Conservation (phyloP, 2,329 filamentous ascomycete genomes). For the Zelopaecilomyces penicillatus region DNA sequence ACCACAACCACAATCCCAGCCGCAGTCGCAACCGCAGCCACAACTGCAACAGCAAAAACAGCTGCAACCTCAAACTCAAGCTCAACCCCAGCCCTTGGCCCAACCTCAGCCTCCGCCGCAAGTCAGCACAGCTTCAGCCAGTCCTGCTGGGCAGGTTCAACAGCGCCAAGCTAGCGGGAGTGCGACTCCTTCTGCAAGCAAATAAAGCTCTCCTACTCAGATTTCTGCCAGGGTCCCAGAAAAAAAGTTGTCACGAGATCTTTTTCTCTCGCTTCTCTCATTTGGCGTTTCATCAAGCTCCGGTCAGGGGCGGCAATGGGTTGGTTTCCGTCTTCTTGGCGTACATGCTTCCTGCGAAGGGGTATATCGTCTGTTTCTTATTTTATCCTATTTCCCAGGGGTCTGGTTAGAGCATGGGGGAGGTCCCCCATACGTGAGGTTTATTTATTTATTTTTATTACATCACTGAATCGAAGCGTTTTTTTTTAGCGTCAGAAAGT, state of each 20-base stretch:
- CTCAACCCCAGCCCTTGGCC: slow-evolving; percentile 8
- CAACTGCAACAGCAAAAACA: slow-evolving; percentile 12
- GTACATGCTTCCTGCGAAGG: background rate
- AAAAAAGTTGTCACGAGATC: slow-evolving; percentile 3
- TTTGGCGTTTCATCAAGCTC: slow-evolving; percentile 1
- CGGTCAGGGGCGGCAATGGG: background rate
- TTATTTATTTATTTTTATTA: too few relatives aligned
- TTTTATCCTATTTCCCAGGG: too few relatives aligned
- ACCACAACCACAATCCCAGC: slow-evolving; percentile 17
- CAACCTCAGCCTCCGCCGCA: slow-evolving; percentile 11
- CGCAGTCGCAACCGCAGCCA: slow-evolving; percentile 9
- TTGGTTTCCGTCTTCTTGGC: background rate
- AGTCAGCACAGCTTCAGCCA: slow-evolving; percentile 6
- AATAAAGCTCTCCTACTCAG: slow-evolving; percentile 10
- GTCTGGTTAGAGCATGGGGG: too few relatives aligned
- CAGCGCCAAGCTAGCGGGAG: slow-evolving; percentile 32
- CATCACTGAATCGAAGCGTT: background rate
- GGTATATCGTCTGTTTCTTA: too few relatives aligned
- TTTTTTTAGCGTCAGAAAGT: background rate
- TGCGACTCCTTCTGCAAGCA: slow-evolving; percentile 28
- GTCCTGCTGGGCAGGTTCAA: slow-evolving; percentile 14
- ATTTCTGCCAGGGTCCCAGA: too few relatives aligned
- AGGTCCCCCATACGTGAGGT: too few relatives aligned
- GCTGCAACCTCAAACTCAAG: slow-evolving; percentile 11
- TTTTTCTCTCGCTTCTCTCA: background rate